phyloP scores from a whole-genome alignment of 371 early-diverging fungal species.

The Mortierella sp. region DNA sequence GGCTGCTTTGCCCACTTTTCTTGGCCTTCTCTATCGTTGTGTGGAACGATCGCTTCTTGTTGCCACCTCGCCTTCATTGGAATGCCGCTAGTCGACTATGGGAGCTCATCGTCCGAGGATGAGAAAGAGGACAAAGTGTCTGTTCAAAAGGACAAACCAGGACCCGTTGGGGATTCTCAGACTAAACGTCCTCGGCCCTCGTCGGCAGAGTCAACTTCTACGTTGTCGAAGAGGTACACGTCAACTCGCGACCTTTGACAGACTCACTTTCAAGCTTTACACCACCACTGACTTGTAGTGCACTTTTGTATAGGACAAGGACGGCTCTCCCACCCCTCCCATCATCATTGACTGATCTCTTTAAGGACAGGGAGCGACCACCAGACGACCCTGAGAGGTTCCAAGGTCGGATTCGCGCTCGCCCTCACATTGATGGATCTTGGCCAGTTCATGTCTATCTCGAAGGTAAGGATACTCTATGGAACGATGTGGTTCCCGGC shows the following conservation, averaged over 20 bases:
- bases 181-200: conserved; percentile 4
- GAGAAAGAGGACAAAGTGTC: conserved; percentile 1
- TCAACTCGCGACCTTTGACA: too few relatives aligned
- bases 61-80: background rate
- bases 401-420: conserved; percentile 28
- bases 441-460: conserved; percentile 52
- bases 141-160: background rate
- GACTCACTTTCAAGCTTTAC: too few relatives aligned
- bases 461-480: conserved; percentile 15
- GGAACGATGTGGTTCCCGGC: background rate
- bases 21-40: background rate
- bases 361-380: conserved; percentile 40
- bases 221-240: background rate
- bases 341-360: conserved; percentile 27
- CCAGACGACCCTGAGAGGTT: conserved; percentile 32
- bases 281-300: background rate
- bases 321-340: conserved; percentile 37
- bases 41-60: background rate
- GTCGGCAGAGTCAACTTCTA: background rate
- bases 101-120: conserved; percentile 44
- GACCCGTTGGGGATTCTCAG: too few relatives aligned
- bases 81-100: conserved; percentile 50
- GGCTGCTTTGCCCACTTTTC: background rate
- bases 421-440: conserved; percentile 43
- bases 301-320: conserved; percentile 12